Evolutionary conservation across 2,329 filamentous ascomycete species (phyloP), one percentile per base, ranked within the genome.

Genomic region (Blastomyces parvus): DNA sequence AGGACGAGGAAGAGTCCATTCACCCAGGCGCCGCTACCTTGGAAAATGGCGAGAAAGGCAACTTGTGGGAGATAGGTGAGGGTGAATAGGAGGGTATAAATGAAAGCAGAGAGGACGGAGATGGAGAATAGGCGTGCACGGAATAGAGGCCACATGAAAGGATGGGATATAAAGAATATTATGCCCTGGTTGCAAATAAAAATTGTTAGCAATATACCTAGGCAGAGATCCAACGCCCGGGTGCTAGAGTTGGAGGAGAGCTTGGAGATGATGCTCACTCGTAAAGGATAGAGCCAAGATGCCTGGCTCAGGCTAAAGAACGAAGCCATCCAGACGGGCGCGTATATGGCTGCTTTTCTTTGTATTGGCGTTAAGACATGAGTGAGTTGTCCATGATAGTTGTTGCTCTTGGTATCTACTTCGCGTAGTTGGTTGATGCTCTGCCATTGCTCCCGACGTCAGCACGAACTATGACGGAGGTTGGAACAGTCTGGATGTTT

Each of bases 31-130:
- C 87, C 87, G 64, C 86, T 77, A 27, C 89, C 89, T 70, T 97
- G 92, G 74, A 97, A 97, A 68, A 97, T 84, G 19, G 89, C 87
- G 27, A 99, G 83, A 70, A 99, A 90, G 1, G 90, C 89, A 63
- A 91, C 91, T 73, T 97, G 90, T 0, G 93, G 93, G 2, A 97
- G 78, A 69, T 96, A 97, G 0, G 90, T 82, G 75, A 94, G 95
- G 14, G 90, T 81, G 75, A 97, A 97, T 25, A 97, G 84, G 25
- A 95, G 80, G n/a, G 87, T 79, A 66, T 96, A 90, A 17, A 97
- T 88, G 62, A 94, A 85, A 17, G 88, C 79, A 0, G 92, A 96
- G 14, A 97, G 87, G 17, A 97, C 79, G 2, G 89, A 84, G 36
- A 96, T 82, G 0, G 93, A 92, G 0, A 97, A 77, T 2, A 99